phyloP scores from a whole-genome alignment of 169 alveolate species.

The Plasmodium inui region DNA sequence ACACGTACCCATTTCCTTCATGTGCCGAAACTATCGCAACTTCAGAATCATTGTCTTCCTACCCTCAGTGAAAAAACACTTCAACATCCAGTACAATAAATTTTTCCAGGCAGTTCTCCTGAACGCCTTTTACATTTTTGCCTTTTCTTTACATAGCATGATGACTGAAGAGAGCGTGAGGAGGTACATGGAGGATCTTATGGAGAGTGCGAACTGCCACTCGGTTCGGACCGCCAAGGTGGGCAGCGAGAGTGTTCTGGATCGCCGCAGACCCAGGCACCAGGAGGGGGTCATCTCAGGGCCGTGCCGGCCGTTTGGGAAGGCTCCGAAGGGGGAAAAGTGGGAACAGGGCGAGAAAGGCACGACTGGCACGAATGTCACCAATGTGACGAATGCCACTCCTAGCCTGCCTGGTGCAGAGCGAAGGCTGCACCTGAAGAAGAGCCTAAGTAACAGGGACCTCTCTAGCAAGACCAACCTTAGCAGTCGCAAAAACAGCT shows the following conservation, averaged over 20 bases:
- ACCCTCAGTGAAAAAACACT: constrained; percentile 60
- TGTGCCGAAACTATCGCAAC: constrained; percentile 12
- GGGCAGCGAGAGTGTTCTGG: background rate
- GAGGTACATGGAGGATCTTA: constrained; percentile 12
- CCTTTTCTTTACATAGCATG: constrained; percentile 30
- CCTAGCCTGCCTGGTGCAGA: background rate
- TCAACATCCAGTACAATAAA: constrained; percentile 66
- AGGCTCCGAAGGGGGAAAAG: background rate
- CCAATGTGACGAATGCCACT: background rate
- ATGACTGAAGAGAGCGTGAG: constrained; percentile 40
- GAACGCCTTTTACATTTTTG: constrained; percentile 56
- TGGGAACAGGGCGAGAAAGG: background rate
- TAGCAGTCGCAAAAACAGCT: background rate
- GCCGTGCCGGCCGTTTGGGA: no score
- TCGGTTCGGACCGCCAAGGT: background rate
- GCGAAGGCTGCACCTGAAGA: background rate
- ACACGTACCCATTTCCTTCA: constrained; percentile 26
- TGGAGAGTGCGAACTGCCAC: constrained; percentile 15
- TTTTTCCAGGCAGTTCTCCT: constrained; percentile 65
- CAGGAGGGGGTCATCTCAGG: background rate
- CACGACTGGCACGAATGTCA: background rate
- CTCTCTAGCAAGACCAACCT: background rate
- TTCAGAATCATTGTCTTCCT: constrained; percentile 49
- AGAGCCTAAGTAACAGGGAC: background rate
- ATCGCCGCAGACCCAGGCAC: background rate